Evolutionary conservation across 805 yeast species (phyloP), one percentile per base, ranked within the genome.

Genomic region (Saccharomycopsis selenospora): DNA sequence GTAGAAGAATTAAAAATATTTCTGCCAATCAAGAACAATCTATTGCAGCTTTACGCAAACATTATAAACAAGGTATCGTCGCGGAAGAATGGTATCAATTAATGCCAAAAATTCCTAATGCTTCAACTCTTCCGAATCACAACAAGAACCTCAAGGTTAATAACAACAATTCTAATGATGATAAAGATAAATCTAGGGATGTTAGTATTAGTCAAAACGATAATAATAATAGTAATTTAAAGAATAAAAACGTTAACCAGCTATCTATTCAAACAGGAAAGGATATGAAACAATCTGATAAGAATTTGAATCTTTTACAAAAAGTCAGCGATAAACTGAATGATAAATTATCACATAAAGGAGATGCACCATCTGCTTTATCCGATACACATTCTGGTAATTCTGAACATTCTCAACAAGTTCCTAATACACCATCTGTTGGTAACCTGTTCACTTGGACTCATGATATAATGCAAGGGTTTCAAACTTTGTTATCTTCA

Each of bases 391-490:
- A 42, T n/a, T n/a, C 26, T 13, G 26, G 26, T n/a, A 40, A 22
- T 14, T 3, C n/a, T 20, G 20, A 23, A n/a, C 44, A 41, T n/a
- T 18, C 29, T 17, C 33, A 2, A n/a, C 33, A 23, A 20, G 33
- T 18, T 17, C 26, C 18, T 11, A 42, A 64, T 57, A n/a, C 57
- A 53, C 36, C 30, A 29, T 17, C 27, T 53, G 51, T 55, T 13
- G 61, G 62, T 47, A 77, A 76, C 56, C 75, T 86, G 28, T 75
- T 80, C 26, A 83, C 83, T 56, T 89, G 96, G 91, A 87, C 95
- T 20, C 96, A 90, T 63, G 98, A 93, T 60, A 86, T 93, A 14
- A 75, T 83, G 47, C 89, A 83, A 59, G 95, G 93, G 3, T 76
- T 87, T 48, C 88, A 85, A 56, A 77, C 93, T 1, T 91, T 93